Percentiles rank a stretch among this genome's conserved stretches.
Evolutionary conservation across 352 stramenopile genomes (phyloP).

Genomic region (Phytophthora hibernalis): DNA sequence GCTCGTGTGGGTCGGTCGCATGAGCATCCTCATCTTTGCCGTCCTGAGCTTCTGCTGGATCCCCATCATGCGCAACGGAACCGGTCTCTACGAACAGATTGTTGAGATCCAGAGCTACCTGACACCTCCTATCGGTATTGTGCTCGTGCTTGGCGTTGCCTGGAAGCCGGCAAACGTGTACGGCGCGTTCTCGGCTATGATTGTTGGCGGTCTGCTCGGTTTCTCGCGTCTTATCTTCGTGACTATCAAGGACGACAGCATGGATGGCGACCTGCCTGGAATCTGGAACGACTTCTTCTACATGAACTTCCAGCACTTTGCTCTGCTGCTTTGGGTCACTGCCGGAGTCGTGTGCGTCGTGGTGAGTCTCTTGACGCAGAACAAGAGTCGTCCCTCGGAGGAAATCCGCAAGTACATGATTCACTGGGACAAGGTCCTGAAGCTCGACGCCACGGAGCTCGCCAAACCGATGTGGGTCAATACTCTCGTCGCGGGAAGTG

Average conservation of each 20-base stretch:
- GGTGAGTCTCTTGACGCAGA: constrained; percentile 57
- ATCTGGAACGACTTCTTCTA: constrained; percentile 67
- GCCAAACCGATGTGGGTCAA: constrained; percentile 62
- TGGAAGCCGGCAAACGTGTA: constrained; percentile 62
- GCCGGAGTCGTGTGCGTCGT: constrained; percentile 55
- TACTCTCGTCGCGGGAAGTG: constrained; percentile 46
- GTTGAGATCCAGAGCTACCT: constrained; percentile 74
- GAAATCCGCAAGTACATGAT: constrained; percentile 63
- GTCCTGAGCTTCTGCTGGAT: constrained; percentile 72
- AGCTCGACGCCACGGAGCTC: constrained; percentile 58
- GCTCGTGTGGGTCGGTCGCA: constrained; percentile 65
- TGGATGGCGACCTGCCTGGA: constrained; percentile 47
- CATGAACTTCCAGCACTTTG: constrained; percentile 81
- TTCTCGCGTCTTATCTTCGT: constrained; percentile 66
- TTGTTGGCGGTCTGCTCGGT: constrained; percentile 55
- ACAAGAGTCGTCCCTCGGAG: constrained; percentile 41
- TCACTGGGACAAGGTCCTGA: constrained; percentile 56
- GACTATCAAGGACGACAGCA: constrained; percentile 54
- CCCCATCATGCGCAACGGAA: constrained; percentile 63
- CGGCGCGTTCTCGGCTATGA: constrained; percentile 55
- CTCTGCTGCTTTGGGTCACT: constrained; percentile 61
- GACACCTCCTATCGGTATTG: constrained; percentile 66
- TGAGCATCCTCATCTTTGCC: constrained; percentile 57
- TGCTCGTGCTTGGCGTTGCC: constrained; percentile 60
- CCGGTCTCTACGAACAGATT: constrained; percentile 66